Evolutionary conservation across 352 stramenopile genomes (phyloP).

Genomic region (Phytophthora ramorum): DNA sequence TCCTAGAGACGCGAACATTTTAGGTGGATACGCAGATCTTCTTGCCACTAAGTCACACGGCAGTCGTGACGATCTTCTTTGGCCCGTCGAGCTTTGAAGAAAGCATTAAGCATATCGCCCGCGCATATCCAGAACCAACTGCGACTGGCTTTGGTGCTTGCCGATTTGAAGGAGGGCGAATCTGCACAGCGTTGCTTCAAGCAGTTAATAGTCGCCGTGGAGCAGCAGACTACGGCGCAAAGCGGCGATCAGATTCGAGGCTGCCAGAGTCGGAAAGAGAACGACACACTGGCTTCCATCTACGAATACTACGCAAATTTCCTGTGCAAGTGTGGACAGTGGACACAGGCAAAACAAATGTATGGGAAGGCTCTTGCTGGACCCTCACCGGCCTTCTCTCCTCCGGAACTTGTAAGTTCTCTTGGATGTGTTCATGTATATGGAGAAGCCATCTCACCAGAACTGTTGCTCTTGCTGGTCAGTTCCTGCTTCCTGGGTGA

Average conservation of each 20-base stretch:
- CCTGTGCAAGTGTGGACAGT: conserved; percentile 19
- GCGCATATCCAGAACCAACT: conserved; percentile 28
- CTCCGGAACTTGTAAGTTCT: conserved; percentile 33
- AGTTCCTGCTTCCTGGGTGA: conserved; percentile 35
- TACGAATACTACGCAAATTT: conserved; percentile 28
- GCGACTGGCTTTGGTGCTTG: conserved; percentile 24
- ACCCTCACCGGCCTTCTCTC: conserved; percentile 19
- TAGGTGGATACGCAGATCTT: conserved; percentile 45
- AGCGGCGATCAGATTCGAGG: neutral
- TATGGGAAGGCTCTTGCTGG: conserved; percentile 25
- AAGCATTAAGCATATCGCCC: conserved; percentile 29
- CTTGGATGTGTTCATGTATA: neutral
- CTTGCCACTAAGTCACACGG: conserved; percentile 6
- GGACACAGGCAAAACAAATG: conserved; percentile 19
- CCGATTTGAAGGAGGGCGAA: conserved; percentile 14
- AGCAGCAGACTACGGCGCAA: neutral
- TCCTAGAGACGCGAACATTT: conserved; percentile 28
- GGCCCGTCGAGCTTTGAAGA: conserved; percentile 29
- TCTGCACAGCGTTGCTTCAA: conserved; percentile 20
- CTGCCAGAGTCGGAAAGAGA: neutral
- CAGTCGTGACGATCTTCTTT: neutral
- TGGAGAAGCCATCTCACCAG: neutral
- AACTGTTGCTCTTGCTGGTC: neutral
- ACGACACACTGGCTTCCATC: conserved; percentile 3
- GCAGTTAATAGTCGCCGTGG: conserved; percentile 3